Evolutionary conservation across 176 grass and related monocot species (phyloP).

Genomic region (Cocos nucifera): DNA sequence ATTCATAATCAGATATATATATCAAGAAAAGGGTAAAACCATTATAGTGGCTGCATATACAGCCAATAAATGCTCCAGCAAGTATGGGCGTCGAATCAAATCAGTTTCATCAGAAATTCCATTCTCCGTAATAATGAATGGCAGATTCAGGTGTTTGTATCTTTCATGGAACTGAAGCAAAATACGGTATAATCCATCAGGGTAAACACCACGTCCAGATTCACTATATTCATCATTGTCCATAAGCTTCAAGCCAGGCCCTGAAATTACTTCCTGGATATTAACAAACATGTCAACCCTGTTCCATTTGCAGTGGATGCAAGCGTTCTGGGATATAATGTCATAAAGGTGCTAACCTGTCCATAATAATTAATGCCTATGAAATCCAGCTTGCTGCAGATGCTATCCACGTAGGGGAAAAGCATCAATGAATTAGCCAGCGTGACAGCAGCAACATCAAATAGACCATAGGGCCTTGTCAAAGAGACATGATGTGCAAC

Average conservation of each 20-base stretch:
- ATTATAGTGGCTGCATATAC: slow-evolving; percentile 65
- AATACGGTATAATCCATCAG: slow-evolving; percentile 73
- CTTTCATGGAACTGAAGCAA: slow-evolving; percentile 75
- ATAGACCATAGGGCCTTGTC: slow-evolving; percentile 75
- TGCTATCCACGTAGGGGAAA: slow-evolving; percentile 79
- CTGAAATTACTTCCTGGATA: slow-evolving; percentile 90
- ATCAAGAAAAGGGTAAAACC: slow-evolving; percentile 26
- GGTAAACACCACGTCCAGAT: slow-evolving; percentile 89
- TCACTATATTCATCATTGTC: slow-evolving; percentile 81
- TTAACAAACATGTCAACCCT: not conserved
- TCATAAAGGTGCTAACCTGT: slow-evolving; percentile 40
- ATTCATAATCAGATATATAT: not conserved
- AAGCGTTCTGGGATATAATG: slow-evolving; percentile 1
- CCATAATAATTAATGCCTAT: slow-evolving; percentile 98
- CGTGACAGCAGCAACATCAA: slow-evolving; percentile 70
- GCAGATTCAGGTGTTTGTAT: slow-evolving; percentile 74
- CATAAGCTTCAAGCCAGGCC: slow-evolving; percentile 78
- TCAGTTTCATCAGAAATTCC: slow-evolving; percentile 92
- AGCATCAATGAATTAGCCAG: slow-evolving; percentile 76
- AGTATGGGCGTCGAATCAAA: slow-evolving; percentile 82
- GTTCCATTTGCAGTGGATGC: not conserved
- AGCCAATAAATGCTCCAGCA: slow-evolving; percentile 82
- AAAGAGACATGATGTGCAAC: slow-evolving; percentile 84
- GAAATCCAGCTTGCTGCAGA: slow-evolving; percentile 75
- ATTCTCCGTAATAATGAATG: slow-evolving; percentile 95